Evolutionary conservation across 768 basidiomycete species (phyloP), one percentile per base, ranked within the genome.

Genomic region (Suillus placidus): DNA sequence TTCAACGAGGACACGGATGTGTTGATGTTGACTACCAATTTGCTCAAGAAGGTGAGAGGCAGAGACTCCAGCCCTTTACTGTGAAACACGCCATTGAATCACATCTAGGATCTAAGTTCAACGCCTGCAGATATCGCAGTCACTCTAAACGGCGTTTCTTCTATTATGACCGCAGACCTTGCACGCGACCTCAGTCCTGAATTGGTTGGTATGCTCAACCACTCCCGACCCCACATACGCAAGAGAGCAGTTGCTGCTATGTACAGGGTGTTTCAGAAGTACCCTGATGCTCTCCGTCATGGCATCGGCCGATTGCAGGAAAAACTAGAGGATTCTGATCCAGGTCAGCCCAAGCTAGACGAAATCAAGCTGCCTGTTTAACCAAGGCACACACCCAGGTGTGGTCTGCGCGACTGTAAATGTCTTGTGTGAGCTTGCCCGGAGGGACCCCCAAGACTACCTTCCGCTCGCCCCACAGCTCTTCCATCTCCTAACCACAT

Each of bases 1-100:
- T 99, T 99, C 76, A 85, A 89, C 52, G 87, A 94, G 70, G 94
- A 97, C 65, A 99, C 97, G 1, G 97, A 99, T 71, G 97, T 99
- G 30, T 88, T 99, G 26, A 97, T 99, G 86, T 85, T 99, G 56
- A 97, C 97, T 4, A 97, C 97, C 12, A 99, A 99, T 78, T 81
- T 94, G 37, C 79, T 97, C 68, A 97, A 97, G 83, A 97, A 97
- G 86, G 95, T 93, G 65, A 66, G 87, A 72, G 32, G 20, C 30
- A 54, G 7, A 23, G 7, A 49, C 37, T 18, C 38, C 37, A 13
- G 18, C 7, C 9, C 8, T 37, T n/a, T 30, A 61, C 12, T 20
- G 42, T 43, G 20, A 23, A 20, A n/a, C 18, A 37, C 10, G 8
- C 38, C 38, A 73, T 38, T 72, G 61, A 69, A 14, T 18, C 64